Conservation (phyloP, 2,329 filamentous ascomycete genomes). For the Apiospora rasikravindrae region DNA sequence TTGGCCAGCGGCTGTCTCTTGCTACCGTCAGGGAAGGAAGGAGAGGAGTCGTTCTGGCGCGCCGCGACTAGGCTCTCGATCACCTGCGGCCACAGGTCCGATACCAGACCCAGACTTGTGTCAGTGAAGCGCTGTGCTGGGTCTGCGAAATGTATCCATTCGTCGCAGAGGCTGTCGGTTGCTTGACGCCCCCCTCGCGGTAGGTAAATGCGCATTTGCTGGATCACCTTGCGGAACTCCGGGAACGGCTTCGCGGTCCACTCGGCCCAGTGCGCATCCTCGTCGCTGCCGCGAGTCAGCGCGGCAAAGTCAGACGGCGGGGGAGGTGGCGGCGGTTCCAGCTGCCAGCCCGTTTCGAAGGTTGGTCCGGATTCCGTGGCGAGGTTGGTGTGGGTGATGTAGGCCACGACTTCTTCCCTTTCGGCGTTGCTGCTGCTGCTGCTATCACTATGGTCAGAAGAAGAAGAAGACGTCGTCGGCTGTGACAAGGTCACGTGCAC, state of each 20-base stretch:
- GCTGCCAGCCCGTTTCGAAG: slow-evolving; percentile 55
- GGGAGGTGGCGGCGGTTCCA: slow-evolving; percentile 43
- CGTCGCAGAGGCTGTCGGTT: slow-evolving; percentile 32
- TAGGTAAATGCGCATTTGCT: slow-evolving; percentile 31
- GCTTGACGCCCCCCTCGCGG: slow-evolving; percentile 31
- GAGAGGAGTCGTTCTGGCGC: slow-evolving; percentile 22
- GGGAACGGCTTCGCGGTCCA: slow-evolving; percentile 29
- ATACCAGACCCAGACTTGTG: slow-evolving; percentile 34
- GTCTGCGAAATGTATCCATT: slow-evolving; percentile 36
- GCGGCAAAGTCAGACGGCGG: slow-evolving; percentile 28
- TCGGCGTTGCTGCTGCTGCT: slow-evolving; percentile 24
- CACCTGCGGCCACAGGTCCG: slow-evolving; percentile 38
- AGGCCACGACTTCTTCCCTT: slow-evolving; percentile 66
- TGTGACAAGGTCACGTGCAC: slow-evolving; percentile 39
- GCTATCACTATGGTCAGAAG: neutral
- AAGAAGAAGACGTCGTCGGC: neutral
- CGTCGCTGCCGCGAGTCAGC: slow-evolving; percentile 31
- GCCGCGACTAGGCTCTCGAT: slow-evolving; percentile 27
- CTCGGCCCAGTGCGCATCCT: slow-evolving; percentile 33
- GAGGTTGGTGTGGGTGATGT: slow-evolving; percentile 70
- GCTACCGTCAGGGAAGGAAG: neutral
- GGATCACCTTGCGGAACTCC: slow-evolving; percentile 33
- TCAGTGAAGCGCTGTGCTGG: slow-evolving; percentile 36
- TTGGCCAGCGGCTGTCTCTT: neutral
- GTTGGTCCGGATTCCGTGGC: slow-evolving; percentile 60